Evolutionary conservation across 2,329 filamentous ascomycete species (phyloP), one percentile per base, ranked within the genome.

Genomic region (Venturia asperata): DNA sequence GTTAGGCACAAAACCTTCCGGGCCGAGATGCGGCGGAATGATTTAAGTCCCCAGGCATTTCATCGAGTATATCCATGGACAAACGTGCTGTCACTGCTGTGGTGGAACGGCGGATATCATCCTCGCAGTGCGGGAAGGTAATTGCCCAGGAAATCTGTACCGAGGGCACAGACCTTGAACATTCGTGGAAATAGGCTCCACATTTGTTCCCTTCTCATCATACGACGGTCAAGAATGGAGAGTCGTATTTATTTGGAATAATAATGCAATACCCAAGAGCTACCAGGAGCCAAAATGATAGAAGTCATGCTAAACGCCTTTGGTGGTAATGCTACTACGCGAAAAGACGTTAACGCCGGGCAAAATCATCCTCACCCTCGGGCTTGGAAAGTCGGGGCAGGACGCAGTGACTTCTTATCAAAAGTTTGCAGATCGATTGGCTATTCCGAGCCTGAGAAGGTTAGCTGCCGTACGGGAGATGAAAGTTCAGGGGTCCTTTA

Each of bases 401-500:
- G 30, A 34, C 30, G 30, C 30, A 34, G 30, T 34, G 30, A 34
- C 30, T 34, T 34, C 30, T 3, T 34, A 34, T 34, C 30, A 34
- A 34, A 34, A 3, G 6, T 34, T 27, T 52, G 21, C 21, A 30
- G 24, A 52, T 30, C n/a, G 24, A 13, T 27, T 9, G 27, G 47
- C 24, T 30, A 30, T 52, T 52, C 47, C 47, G n/a, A 52, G 15
- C 21, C 47, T 13, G 47, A 52, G 27, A 11, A 27, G 21, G 47
- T 52, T 52, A 52, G 47, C 27, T 52, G 47, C 47, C 47, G 47
- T n/a, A n/a, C 47, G 47, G 47, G n/a, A 27, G 47, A 27, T 52
- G 21, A 52, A n/a, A 19, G 42, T 19, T 19, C 42, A 45, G 42
- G 17, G 42, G 42, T 5, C 17, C 1, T n/a, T n/a, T 10, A 52